phyloP scores from a whole-genome alignment of 208 protist species.

The Acanthamoeba healyi region DNA sequence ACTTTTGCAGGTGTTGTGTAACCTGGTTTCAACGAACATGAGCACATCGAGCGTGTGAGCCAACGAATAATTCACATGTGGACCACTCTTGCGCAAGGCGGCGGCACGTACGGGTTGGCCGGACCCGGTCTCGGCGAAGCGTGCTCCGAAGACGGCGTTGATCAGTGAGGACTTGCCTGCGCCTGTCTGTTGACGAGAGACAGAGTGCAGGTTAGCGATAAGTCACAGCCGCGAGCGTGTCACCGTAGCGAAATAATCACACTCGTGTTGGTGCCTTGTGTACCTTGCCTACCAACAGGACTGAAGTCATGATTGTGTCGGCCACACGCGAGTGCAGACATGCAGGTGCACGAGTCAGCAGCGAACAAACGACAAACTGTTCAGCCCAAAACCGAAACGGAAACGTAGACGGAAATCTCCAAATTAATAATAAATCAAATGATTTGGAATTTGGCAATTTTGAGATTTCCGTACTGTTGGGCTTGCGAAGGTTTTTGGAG shows the following conservation, averaged over 20 bases:
- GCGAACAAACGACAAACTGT: too few relatives aligned
- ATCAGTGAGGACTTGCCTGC: conserved; percentile 59
- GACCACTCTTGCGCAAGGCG: background rate
- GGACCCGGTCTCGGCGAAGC: conserved; percentile 34
- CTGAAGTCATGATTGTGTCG: conserved; percentile 5
- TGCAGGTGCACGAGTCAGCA: too few relatives aligned
- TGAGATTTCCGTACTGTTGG: conserved; percentile 37
- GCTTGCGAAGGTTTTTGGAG: conserved; percentile 17
- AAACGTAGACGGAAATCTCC: too few relatives aligned
- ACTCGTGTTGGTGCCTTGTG: background rate
- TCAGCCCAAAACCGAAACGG: too few relatives aligned
- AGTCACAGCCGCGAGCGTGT: background rate
- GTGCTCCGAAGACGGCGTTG: conserved; percentile 35
- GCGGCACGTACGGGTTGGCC: background rate
- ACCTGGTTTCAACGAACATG: background rate
- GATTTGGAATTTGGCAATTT: background rate
- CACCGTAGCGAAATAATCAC: too few relatives aligned
- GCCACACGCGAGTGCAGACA: too few relatives aligned
- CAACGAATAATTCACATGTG: background rate
- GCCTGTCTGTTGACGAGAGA: background rate
- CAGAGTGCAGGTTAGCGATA: background rate
- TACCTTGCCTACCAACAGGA: conserved; percentile 60
- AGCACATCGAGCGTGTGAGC: background rate
- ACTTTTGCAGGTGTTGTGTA: conserved; percentile 54
- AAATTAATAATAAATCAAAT: background rate